Percentiles rank a stretch among this genome's conserved stretches.
Conservation (phyloP, 148 eudicot species). For the Rhododendron ovatum region DNA sequence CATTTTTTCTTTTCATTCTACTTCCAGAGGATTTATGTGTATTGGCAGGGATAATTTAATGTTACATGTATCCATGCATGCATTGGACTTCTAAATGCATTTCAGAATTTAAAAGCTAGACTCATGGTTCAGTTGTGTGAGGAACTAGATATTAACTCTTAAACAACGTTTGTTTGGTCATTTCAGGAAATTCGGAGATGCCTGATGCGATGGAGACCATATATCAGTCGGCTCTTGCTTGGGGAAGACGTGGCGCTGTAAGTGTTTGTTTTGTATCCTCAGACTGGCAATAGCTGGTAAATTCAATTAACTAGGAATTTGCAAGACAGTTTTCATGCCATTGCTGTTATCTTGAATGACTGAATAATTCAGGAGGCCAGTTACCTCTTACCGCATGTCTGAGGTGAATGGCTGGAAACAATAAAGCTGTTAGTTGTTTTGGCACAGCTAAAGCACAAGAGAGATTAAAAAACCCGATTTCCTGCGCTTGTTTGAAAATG, state of each 20-base stretch:
- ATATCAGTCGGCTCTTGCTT: slow-evolving; percentile 72
- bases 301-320: not conserved
- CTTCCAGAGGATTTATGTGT: not conserved
- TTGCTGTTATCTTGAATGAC: not conserved
- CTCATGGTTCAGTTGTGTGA: not conserved
- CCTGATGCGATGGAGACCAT: slow-evolving; percentile 92
- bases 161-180: not conserved
- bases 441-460: not conserved
- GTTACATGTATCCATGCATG: not conserved
- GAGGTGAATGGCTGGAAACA: not conserved
- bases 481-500: no score
- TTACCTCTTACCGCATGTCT: not conserved
- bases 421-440: not conserved
- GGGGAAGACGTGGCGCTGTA: slow-evolving; percentile 79
- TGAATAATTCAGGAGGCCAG: not conserved
- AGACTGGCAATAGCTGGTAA: not conserved
- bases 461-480: not conserved
- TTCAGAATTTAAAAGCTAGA: not conserved
- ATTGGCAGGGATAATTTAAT: not conserved
- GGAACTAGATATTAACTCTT: not conserved
- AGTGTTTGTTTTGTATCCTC: slow-evolving; percentile 23
- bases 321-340: not conserved
- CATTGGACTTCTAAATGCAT: not conserved
- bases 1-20: not conserved
- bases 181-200: slow-evolving; percentile 61